Conservation (phyloP, 106 monocot genomes). For the Apostasia ramifera region DNA sequence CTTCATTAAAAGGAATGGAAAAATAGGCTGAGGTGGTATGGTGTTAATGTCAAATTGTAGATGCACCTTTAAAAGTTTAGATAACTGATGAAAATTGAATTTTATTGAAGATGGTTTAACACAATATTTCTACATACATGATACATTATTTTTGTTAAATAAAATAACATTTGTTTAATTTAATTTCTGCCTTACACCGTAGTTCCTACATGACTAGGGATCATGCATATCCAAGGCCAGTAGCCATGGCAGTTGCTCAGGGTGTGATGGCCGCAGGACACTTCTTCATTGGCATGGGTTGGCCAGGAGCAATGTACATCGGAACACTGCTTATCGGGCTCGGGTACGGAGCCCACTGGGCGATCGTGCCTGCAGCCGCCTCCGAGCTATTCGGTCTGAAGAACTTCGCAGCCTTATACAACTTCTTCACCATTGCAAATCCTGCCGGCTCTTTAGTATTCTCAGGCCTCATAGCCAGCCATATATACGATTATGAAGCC, state of each 20-base stretch:
- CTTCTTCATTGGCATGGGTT: conserved; percentile 68
- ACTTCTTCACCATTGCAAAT: conserved; percentile 66
- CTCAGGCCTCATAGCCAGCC: conserved; percentile 60
- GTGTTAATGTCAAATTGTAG: too few relatives aligned
- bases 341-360: conserved; percentile 78
- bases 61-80: too few relatives aligned
- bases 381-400: conserved; percentile 74
- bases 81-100: too few relatives aligned
- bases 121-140: too few relatives aligned
- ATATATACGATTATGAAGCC: conserved; percentile 66
- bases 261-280: conserved; percentile 61
- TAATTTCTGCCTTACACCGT: too few relatives aligned
- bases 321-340: conserved; percentile 67
- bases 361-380: conserved; percentile 70
- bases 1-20: too few relatives aligned
- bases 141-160: too few relatives aligned
- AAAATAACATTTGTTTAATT: too few relatives aligned
- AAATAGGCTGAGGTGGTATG: too few relatives aligned
- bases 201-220: conserved; percentile 27
- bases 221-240: conserved; percentile 57
- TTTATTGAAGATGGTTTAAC: too few relatives aligned
- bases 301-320: conserved; percentile 65
- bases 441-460: conserved; percentile 67
- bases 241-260: conserved; percentile 53
- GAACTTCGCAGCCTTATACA: conserved; percentile 63